Base-by-base conservation (phyloP, 495 filamentous ascomycete species). In the Parachaetomium inaequale region DNA sequence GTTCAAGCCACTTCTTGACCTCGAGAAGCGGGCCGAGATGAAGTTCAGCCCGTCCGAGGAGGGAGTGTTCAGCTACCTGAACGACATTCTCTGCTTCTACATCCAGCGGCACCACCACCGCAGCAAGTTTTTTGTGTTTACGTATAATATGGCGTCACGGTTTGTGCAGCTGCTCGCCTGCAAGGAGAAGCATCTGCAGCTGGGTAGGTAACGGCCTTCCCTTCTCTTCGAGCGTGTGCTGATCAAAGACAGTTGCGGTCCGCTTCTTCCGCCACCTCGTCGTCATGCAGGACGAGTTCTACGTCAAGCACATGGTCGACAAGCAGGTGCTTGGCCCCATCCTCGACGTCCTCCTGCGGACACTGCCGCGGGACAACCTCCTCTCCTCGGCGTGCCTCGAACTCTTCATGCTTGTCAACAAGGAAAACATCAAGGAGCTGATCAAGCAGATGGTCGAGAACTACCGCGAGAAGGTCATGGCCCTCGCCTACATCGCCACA, bases 311-410 rank as follows among this genome's bases (percentile, higher is more conserved):
- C 65, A 85, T 98, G 75, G 87, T 87, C 6, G 87, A 92, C 67
- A 87, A 93, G 68, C 85, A 85, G 63, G 87, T 93, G 2, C 90
- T 98, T 64, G 92, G 87, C 17, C 87, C 93, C 2, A 93, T 98
- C 57, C 82, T 98, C 28, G 85, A 95, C 65, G 88, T 98, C 31
- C 85, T 98, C 12, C 83, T 88, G 63, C 85, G 91, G 66, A 96
- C 94, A 3, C 93, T 97, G 86, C 92, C 92, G 2, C 87, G 91
- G n/a, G 92, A 98, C 73, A 98, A 97, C 69, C 81, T 98, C 4
- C 83, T 98, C 34, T 94, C 94, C 69, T 96, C 93, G 15, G 93
- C 93, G n/a, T 96, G 91, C 74, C 81, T 98, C 15, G 94, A 98
- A 70, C 84, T 98, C 36, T 98, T 98, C 64, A 91, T 93, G 66